Base-by-base conservation (phyloP, 2,329 filamentous ascomycete species). In the Massarina eburnea region DNA sequence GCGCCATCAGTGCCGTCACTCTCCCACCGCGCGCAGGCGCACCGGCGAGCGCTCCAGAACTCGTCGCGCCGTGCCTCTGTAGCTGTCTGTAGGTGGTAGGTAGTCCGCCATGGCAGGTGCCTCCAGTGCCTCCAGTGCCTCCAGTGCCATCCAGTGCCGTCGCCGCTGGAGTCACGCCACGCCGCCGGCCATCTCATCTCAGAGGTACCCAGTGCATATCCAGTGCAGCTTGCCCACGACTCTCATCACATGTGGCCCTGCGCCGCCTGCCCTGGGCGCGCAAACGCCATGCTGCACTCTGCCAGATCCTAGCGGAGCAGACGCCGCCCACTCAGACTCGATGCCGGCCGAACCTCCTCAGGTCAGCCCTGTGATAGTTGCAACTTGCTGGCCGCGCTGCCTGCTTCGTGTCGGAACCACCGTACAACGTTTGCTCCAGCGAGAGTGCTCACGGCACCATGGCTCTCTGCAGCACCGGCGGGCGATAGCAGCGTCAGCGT, bases 221-320 rank as follows among this genome's bases (percentile, higher is more conserved):
- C 24, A 26, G 24, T 26, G 12, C 24, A 26, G 7, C 7, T 26
- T 26, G 12, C 12, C 12, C n/a, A n/a, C 8, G 8, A 29, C 29
- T 12, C 29, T 41, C 46, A n/a, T n/a, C n/a, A n/a, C n/a, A n/a
- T n/a, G n/a, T n/a, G n/a, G n/a, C n/a, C n/a, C n/a, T n/a, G n/a
- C n/a, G n/a, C n/a, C n/a, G n/a, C 7, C 12, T 63, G 60, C 38
- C 61, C 61, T 56, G 57, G 47, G 42, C 43, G 39, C 43, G 40
- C 48, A 55, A 56, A 58, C 57, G 57, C 54, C 51, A 50, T 57
- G 49, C 55, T 53, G 41, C 48, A 29, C 39, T 39, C 44, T 39
- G 41, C 55, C 52, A 58, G 58, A 62, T 62, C 58, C 46, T 39
- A 50, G 43, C 61, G 61, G 64, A 63, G 54, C 41, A 52, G 40